Percentiles rank a stretch among this genome's conserved stretches.
phyloP scores from a whole-genome alignment of 2,329 filamentous ascomycete genomes.

The Penicillium sp. region DNA sequence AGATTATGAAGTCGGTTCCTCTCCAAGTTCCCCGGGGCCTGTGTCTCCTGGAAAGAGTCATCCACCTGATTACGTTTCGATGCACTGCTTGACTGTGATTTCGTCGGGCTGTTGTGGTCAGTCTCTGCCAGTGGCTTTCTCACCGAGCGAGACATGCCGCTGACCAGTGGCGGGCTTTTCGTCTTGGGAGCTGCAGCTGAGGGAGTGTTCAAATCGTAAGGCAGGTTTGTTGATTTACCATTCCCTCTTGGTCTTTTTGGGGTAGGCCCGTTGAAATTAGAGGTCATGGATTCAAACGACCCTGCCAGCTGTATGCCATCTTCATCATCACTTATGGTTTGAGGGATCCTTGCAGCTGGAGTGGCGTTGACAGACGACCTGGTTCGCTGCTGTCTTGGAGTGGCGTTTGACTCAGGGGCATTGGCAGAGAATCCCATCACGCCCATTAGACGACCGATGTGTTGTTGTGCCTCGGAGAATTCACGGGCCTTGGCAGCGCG shows the following conservation, averaged over 20 bases:
- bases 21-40: slow-evolving; percentile 8
- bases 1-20: slow-evolving; percentile 27
- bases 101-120: slow-evolving; percentile 28
- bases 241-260: slow-evolving; percentile 31
- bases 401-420: slow-evolving; percentile 11
- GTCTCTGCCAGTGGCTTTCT: slow-evolving; percentile 27
- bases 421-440: slow-evolving; percentile 38
- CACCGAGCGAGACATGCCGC: not conserved
- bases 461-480: slow-evolving; percentile 41
- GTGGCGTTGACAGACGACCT: slow-evolving; percentile 15
- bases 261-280: slow-evolving; percentile 20
- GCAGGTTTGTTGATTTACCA: slow-evolving; percentile 13
- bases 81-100: slow-evolving; percentile 16
- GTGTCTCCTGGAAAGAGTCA: slow-evolving; percentile 10
- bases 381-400: slow-evolving; percentile 18
- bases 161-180: slow-evolving; percentile 5
- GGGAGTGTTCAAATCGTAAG: not conserved
- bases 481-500: slow-evolving; percentile 39
- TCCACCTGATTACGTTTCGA: slow-evolving; percentile 12
- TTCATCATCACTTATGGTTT: slow-evolving; percentile 18
- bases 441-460: slow-evolving; percentile 39
- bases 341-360: slow-evolving; percentile 8
- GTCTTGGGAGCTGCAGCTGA: slow-evolving; percentile 4
- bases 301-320: slow-evolving; percentile 20
- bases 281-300: slow-evolving; percentile 23